Evolutionary conservation across 2,329 filamentous ascomycete genomes (phyloP).

Genomic region (Ascochyta clinopodiicola): DNA sequence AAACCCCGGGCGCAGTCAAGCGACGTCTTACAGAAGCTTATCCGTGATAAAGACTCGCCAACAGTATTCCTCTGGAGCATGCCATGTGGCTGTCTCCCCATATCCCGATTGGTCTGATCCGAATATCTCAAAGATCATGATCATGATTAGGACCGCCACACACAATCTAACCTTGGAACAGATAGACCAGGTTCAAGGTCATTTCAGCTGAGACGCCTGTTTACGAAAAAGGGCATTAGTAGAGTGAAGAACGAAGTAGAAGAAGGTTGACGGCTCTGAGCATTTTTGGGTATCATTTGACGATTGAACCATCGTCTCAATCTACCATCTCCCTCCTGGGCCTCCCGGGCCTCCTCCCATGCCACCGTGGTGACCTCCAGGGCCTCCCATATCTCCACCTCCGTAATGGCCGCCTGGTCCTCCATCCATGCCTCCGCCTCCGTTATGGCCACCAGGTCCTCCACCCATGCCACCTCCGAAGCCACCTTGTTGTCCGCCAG

Average conservation of each 20-base stretch:
- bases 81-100: too few species aligned
- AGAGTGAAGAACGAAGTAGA: too few species aligned
- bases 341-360: background rate
- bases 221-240: too few species aligned
- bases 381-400: background rate
- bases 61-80: too few species aligned
- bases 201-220: too few species aligned
- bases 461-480: background rate
- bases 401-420: background rate
- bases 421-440: background rate
- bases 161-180: background rate
- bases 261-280: background rate
- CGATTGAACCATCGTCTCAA: background rate
- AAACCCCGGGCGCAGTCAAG: background rate
- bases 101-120: too few species aligned
- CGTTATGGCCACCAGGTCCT: background rate
- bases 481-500: background rate
- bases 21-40: background rate
- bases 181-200: too few species aligned
- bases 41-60: background rate
- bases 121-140: too few species aligned
- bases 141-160: too few species aligned
- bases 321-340: conserved; percentile 3
- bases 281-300: background rate
- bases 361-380: background rate